Conservation (phyloP, 345 rosid genomes). For the Raphanus sativus region DNA sequence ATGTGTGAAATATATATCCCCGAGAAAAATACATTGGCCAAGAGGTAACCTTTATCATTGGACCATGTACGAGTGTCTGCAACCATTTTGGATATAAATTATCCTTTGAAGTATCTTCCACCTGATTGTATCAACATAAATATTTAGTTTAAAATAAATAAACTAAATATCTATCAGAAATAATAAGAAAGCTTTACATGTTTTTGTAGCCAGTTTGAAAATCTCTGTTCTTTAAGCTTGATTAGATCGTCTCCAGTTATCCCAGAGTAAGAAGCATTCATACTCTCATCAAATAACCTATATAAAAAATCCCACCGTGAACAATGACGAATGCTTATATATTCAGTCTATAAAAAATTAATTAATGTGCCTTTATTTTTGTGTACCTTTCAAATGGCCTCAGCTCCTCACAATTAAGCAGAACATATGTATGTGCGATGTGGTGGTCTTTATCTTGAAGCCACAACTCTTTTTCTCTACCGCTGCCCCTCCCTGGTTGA, state of each 20-base stretch:
- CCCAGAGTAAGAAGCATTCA: neutral
- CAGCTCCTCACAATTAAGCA: neutral
- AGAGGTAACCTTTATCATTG: neutral
- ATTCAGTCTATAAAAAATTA: neutral
- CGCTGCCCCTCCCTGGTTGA: neutral
- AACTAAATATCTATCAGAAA: neutral
- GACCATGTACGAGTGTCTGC: neutral
- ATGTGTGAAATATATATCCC: neutral
- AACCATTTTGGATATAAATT: neutral
- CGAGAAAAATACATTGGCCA: neutral
- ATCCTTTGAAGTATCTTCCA: neutral
- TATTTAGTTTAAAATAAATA: neutral
- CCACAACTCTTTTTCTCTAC: neutral
- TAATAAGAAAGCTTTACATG: neutral
- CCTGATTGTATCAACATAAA: neutral
- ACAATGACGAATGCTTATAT: neutral
- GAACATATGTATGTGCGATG: conserved; percentile 7
- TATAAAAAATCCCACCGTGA: neutral
- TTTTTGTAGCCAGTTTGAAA: neutral
- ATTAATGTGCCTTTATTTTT: neutral
- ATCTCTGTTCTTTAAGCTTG: neutral
- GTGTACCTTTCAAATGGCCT: conserved; percentile 2
- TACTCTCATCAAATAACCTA: conserved; percentile 4
- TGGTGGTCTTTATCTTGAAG: neutral
- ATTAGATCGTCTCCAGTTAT: neutral